Evolutionary conservation across 495 filamentous ascomycete genomes (phyloP), one percentile per base, ranked within the genome.

Genomic region (Lasiosphaeria ovina): DNA sequence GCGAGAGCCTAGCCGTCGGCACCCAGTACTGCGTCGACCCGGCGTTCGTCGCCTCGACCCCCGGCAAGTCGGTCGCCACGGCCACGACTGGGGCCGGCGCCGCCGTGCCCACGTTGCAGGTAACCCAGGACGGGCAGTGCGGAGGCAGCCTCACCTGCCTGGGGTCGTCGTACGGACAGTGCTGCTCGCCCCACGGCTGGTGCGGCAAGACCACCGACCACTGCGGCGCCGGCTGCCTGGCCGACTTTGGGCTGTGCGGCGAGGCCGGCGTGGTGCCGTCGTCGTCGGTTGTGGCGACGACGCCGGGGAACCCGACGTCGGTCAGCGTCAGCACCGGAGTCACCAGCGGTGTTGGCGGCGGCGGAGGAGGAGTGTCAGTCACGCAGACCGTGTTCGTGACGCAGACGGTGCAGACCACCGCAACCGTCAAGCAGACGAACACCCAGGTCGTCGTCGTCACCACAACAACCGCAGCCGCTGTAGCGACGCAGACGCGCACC

Each of bases 91-190:
- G 12, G n/a, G 31, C 14, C 33, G 8, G 14, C 14, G 4, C 47
- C 10, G 58, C 65, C 32, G 69, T 67, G 12, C 70, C 66, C 32
- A 66, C 60, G 61, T 56, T 66, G 53, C 42, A 62, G 48, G 63
- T 84, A 35, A 82, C 78, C 54, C 35, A 62, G 10, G 80, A 86
- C 57, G 83, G 81, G 0, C 77, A 69, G n/a, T 86, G 84, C 64
- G 81, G 83, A 31, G 56, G 59, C 10, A 75, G 73, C 3, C 66
- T 77, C 11, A 84, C 81, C 11, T 87, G 84, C 62, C 62, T 69
- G 7, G 78, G 81, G 1, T 76, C 80, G 58, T 6, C 54, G 62
- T 63, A 77, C 72, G 72, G 74, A 33, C 64, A 72, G 54, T 76
- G 74, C 62, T 74, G 84, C 75, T 71, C 73, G 60, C 48, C 68